Evolutionary conservation across 129 eudicot species (phyloP).

Genomic region (Helianthus annuus): DNA sequence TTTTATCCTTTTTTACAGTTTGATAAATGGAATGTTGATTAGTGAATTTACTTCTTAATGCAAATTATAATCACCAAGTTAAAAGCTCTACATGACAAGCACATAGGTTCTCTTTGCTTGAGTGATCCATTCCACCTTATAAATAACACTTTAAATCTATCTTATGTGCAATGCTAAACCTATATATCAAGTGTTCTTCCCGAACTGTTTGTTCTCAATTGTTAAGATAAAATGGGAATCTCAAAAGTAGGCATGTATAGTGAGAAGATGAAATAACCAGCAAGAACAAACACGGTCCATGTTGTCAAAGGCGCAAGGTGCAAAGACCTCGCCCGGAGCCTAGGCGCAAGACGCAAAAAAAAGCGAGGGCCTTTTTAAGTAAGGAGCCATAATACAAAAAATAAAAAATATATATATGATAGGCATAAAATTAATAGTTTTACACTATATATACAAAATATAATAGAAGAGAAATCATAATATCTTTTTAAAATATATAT

Average conservation of each 20-base stretch:
- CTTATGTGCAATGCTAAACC: conserved; percentile 5
- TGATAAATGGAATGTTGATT: not conserved
- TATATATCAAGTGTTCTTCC: not conserved
- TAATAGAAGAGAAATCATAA: no score
- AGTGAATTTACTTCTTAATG: not conserved
- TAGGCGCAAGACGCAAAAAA: no score
- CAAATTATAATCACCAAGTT: not conserved
- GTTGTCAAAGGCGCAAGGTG: not conserved
- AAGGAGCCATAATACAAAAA: no score
- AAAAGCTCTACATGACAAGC: not conserved
- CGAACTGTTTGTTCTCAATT: not conserved
- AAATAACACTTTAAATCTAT: not conserved
- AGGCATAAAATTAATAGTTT: no score
- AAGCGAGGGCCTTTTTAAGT: no score
- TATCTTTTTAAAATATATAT: no score
- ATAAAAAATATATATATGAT: no score
- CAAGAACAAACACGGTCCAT: not conserved
- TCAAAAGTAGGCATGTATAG: not conserved
- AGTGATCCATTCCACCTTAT: not conserved
- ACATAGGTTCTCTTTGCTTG: conserved; percentile 7
- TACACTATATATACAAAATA: no score
- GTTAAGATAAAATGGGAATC: not conserved
- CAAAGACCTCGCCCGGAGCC: no score
- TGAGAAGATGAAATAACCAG: not conserved
- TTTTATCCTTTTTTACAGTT: not conserved